Percentiles rank a stretch among this genome's conserved stretches.
These are phyloP conservation scores for Chenopodium quinoa DNA, from an alignment of 148 eudicot species.

Conservation along the genomic window DNA sequence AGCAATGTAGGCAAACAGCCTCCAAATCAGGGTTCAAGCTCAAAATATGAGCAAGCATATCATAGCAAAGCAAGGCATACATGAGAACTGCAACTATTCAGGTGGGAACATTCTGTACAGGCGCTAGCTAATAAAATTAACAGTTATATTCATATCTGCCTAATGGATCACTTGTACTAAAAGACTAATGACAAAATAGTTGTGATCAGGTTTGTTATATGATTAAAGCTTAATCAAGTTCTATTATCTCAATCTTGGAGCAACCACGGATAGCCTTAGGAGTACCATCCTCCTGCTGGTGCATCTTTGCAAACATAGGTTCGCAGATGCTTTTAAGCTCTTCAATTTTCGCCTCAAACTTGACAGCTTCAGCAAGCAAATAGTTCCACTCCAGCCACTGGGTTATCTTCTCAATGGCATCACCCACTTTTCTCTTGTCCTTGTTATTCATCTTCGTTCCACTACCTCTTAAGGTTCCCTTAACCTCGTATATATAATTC, in stretches of 20 bases:
- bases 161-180: neutral
- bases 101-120: too few relatives aligned
- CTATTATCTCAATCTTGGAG: neutral
- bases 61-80: too few relatives aligned
- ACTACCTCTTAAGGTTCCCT: neutral
- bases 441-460: neutral
- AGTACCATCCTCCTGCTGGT: neutral
- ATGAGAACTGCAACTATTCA: too few relatives aligned
- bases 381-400: slow-evolving; percentile 7
- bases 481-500: neutral
- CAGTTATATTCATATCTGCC: neutral
- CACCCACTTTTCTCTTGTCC: neutral
- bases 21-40: too few relatives aligned
- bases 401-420: neutral
- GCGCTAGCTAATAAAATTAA: neutral
- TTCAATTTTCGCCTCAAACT: neutral
- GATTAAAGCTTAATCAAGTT: neutral
- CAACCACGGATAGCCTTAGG: neutral
- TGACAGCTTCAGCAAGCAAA: neutral
- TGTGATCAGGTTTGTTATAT: neutral
- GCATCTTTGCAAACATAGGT: neutral
- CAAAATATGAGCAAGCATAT: too few relatives aligned
- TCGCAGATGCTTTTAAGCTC: neutral
- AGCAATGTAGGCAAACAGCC: too few relatives aligned
- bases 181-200: too few relatives aligned